A percentile compares a stretch with the other conserved stretches of the same genome.
phyloP scores from a whole-genome alignment of 768 basidiomycete species.

The Dentipellis sp. region DNA sequence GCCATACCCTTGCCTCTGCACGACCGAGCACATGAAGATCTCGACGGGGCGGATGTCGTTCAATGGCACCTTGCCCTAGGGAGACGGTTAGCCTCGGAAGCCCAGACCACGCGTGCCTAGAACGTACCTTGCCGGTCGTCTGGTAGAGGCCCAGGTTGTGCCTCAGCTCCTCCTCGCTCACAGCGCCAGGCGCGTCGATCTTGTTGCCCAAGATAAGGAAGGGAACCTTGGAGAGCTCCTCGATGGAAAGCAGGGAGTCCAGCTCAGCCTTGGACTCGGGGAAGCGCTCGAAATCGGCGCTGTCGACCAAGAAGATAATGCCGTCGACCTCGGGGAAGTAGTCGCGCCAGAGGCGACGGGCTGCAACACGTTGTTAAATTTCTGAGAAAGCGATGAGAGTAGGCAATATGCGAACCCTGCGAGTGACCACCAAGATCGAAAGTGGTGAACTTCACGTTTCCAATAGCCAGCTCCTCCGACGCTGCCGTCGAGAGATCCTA shows the following conservation, averaged over 20 bases:
- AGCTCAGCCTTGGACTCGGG: conserved; percentile 95
- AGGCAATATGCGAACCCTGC: conserved; percentile 52
- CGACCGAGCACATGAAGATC: conserved; percentile 99
- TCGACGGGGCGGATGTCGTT: conserved; percentile 97
- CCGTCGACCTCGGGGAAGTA: conserved; percentile 99
- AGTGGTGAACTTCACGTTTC: conserved; percentile 98
- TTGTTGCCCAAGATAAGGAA: conserved; percentile 99
- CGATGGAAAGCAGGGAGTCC: conserved; percentile 91
- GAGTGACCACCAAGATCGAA: conserved; percentile 97
- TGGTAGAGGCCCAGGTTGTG: conserved; percentile 94
- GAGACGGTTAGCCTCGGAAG: neutral
- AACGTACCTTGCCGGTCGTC: conserved; percentile 96
- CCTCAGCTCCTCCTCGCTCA: conserved; percentile 94
- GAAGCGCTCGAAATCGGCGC: conserved; percentile 94
- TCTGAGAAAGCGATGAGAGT: neutral
- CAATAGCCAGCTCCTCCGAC: conserved; percentile 97
- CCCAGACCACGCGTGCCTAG: neutral
- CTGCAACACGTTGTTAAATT: conserved; percentile 25
- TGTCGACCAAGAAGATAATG: conserved; percentile 97
- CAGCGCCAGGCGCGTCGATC: conserved; percentile 97
- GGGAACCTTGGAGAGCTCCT: conserved; percentile 91
- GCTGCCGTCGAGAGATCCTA: conserved; percentile 37
- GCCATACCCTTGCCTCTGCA: conserved; percentile 96
- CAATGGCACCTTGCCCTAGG: conserved; percentile 92
- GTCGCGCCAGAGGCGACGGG: conserved; percentile 97